Conservation (phyloP, 805 yeast genomes). For the Ogataea dorogensis region DNA sequence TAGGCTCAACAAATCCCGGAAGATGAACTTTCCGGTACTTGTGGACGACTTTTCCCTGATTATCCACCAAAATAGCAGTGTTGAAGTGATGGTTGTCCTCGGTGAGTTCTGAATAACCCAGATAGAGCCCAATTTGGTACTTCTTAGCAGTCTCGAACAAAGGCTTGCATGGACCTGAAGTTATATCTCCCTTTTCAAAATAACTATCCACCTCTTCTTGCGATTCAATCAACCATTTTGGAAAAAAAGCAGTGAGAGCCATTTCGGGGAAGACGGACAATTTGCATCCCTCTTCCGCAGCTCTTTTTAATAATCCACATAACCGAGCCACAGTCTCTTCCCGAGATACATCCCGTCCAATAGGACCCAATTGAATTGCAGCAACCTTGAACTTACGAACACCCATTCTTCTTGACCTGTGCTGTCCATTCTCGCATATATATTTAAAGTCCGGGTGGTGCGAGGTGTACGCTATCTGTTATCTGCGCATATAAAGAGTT, state of each 20-base stretch:
- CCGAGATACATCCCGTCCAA: constrained; percentile 32
- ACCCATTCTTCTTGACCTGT: too few relatives aligned
- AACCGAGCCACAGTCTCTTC: constrained; percentile 33
- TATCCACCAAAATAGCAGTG: constrained; percentile 32
- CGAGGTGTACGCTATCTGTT: constrained; percentile 3
- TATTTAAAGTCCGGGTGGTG: too few relatives aligned
- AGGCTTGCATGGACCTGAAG: constrained; percentile 29
- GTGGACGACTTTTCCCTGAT: constrained; percentile 30
- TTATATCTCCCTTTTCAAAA: constrained; percentile 38
- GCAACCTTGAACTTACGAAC: constrained; percentile 28
- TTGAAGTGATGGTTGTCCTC: constrained; percentile 37
- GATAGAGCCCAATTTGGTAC: constrained; percentile 29
- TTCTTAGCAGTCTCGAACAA: constrained; percentile 36
- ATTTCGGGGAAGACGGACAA: constrained; percentile 39
- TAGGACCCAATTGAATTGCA: constrained; percentile 37
- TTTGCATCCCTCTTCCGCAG: constrained; percentile 33
- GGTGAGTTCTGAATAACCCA: constrained; percentile 40
- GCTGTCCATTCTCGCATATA: too few relatives aligned
- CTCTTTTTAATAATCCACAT: constrained; percentile 27
- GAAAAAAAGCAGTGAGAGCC: constrained; percentile 38
- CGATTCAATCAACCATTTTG: constrained; percentile 35
- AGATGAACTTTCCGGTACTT: constrained; percentile 38
- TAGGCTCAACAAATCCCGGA: constrained; percentile 38
- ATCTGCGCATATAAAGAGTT: constrained; percentile 1
- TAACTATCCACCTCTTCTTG: constrained; percentile 37